Percentiles rank a stretch among this genome's conserved stretches.
Conservation (phyloP, 441 rosid species). For the Gossypium lobatum region DNA sequence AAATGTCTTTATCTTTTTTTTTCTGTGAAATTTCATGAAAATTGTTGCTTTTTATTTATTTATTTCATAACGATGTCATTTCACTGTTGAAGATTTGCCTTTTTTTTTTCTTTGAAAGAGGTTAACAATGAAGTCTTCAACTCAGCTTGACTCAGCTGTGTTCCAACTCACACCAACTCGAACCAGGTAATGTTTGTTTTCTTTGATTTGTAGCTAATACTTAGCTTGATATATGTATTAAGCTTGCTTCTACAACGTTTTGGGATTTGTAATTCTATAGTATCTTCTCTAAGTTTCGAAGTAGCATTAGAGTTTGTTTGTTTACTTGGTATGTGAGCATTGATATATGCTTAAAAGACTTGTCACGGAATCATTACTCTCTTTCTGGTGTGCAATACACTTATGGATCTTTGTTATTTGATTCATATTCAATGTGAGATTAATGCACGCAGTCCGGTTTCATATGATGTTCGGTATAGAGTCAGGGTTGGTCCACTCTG, state of each 20-base stretch:
- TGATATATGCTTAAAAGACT: no score
- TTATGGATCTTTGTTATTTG: no score
- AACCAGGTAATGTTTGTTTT: constrained; percentile 48
- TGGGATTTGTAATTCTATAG: no score
- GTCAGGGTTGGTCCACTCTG: no score
- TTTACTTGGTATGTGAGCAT: no score
- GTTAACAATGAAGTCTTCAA: constrained; percentile 65
- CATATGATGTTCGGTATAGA: no score
- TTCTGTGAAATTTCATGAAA: neutral
- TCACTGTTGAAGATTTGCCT: constrained; percentile 1
- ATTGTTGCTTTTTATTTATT: neutral
- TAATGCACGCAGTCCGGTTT: no score
- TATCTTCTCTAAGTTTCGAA: no score
- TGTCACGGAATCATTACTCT: no score
- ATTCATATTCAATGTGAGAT: no score
- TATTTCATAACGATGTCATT: neutral
- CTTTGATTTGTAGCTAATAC: neutral
- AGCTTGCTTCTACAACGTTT: neutral
- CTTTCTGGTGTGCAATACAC: no score
- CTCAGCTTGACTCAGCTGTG: constrained; percentile 72
- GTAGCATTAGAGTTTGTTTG: no score
- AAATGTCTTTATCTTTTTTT: neutral
- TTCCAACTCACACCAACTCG: constrained; percentile 99
- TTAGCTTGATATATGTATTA: neutral
- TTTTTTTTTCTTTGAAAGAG: constrained; percentile 9